These are phyloP conservation scores for Bryum argenteum DNA, from an alignment of 225 moss, liverwort and hornwort species.

Conservation along the genomic window DNA sequence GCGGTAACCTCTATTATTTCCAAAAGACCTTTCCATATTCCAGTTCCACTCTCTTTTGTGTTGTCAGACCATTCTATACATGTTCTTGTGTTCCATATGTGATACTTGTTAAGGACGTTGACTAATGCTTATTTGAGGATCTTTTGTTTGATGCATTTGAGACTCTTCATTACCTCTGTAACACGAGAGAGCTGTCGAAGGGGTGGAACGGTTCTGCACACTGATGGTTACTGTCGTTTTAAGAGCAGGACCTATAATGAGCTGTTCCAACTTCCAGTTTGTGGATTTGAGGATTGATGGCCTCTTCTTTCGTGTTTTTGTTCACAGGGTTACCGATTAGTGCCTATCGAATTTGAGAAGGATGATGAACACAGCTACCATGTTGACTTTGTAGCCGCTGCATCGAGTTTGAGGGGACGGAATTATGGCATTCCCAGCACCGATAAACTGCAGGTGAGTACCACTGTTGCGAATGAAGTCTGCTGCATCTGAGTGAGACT, in stretches of 20 bases:
- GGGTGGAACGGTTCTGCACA: not conserved
- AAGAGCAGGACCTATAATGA: conserved; percentile 7
- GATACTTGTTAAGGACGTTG: conserved; percentile 1
- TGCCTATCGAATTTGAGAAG: conserved; percentile 89
- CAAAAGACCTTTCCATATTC: not conserved
- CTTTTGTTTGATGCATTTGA: conserved; percentile 18
- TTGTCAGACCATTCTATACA: not conserved
- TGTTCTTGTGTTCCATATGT: conserved; percentile 11
- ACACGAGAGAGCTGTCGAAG: conserved; percentile 11
- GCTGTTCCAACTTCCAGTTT: conserved; percentile 15
- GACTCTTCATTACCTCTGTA: conserved; percentile 8
- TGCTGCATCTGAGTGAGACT: conserved; percentile 16
- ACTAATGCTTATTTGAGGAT: not conserved
- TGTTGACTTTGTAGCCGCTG: conserved; percentile 87
- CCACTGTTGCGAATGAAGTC: conserved; percentile 4
- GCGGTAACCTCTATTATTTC: conserved; percentile 53
- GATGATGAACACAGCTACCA: conserved; percentile 89
- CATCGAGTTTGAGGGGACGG: conserved; percentile 87
- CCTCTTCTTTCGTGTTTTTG: conserved; percentile 8
- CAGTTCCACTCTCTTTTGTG: not conserved
- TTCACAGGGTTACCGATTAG: conserved; percentile 87
- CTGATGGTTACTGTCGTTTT: not conserved
- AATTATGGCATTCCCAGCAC: conserved; percentile 93
- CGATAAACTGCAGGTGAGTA: conserved; percentile 80
- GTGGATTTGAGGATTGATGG: conserved; percentile 22